These are phyloP conservation scores for Lodderomyces metapsilosis DNA, from an alignment of 1,139 yeast genomes.

Conservation along the genomic window DNA sequence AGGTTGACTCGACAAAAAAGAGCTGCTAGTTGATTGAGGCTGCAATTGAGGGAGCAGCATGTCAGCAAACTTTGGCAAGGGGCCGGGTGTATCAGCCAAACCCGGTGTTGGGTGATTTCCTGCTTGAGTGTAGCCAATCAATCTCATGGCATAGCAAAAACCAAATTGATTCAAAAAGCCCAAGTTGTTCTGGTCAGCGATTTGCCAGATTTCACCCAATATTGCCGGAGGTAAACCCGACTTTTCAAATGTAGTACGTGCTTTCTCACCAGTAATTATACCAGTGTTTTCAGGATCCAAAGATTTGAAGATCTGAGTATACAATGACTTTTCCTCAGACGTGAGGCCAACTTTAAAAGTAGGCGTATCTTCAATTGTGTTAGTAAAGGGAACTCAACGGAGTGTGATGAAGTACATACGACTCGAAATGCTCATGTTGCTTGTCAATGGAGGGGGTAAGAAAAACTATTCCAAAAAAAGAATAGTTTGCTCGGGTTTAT, in stretches of 20 bases:
- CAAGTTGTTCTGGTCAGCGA: conserved; percentile 79
- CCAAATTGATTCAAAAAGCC: conserved; percentile 84
- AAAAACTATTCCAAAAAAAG: no score
- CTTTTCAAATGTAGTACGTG: conserved; percentile 82
- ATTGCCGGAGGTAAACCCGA: conserved; percentile 78
- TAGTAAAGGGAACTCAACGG: background rate
- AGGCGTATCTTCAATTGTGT: conserved; percentile 15
- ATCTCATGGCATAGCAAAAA: conserved; percentile 82
- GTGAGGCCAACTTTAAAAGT: conserved; percentile 57
- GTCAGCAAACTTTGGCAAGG: conserved; percentile 53
- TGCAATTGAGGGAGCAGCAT: conserved; percentile 26
- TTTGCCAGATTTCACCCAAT: conserved; percentile 91
- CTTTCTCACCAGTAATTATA: conserved; percentile 84
- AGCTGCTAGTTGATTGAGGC: conserved; percentile 39
- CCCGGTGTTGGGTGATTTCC: conserved; percentile 57
- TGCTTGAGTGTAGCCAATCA: conserved; percentile 84
- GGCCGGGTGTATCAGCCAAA: conserved; percentile 57
- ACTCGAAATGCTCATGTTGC: conserved; percentile 27
- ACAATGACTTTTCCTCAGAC: conserved; percentile 73
- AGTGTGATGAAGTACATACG: conserved; percentile 19
- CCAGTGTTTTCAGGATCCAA: conserved; percentile 82
- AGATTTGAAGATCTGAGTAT: conserved; percentile 70
- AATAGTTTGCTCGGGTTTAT: background rate
- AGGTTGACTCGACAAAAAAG: conserved; percentile 53
- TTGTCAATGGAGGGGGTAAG: background rate